These are phyloP conservation scores for Paralagenidium karlingii DNA, from an alignment of 352 stramenopile genomes.

Conservation along the genomic window DNA sequence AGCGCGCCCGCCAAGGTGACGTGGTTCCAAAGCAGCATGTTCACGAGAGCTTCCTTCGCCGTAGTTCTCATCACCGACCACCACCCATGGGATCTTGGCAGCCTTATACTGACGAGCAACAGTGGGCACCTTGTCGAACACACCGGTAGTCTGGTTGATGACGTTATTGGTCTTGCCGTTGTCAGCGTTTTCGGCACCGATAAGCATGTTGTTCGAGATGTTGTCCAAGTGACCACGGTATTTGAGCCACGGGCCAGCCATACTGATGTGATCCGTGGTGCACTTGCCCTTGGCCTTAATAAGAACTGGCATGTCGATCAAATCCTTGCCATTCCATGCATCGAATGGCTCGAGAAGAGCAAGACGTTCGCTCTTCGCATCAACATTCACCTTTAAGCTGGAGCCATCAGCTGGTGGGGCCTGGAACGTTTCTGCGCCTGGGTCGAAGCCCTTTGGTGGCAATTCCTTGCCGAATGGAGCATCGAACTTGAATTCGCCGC, in stretches of 20 bases:
- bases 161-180: slow-evolving; percentile 88
- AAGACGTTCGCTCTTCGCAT: slow-evolving; percentile 75
- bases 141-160: slow-evolving; percentile 81
- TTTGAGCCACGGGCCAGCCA: slow-evolving; percentile 89
- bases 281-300: slow-evolving; percentile 95
- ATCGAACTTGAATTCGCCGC: slow-evolving; percentile 86
- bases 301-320: slow-evolving; percentile 78
- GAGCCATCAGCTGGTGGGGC: slow-evolving; percentile 48
- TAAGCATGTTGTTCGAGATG: slow-evolving; percentile 93
- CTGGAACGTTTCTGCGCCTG: slow-evolving; percentile 89
- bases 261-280: slow-evolving; percentile 92
- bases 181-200: slow-evolving; percentile 88
- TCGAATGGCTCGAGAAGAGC: slow-evolving; percentile 83
- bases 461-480: slow-evolving; percentile 87
- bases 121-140: slow-evolving; percentile 82
- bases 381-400: slow-evolving; percentile 67
- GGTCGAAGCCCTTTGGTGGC: slow-evolving; percentile 81
- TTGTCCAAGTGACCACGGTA: slow-evolving; percentile 92
- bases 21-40: slow-evolving; percentile 86
- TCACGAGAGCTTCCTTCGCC: slow-evolving; percentile 87
- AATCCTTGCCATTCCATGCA: slow-evolving; percentile 83
- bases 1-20: slow-evolving; percentile 82
- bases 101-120: slow-evolving; percentile 88
- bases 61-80: slow-evolving; percentile 92
- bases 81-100: slow-evolving; percentile 81